Evolutionary conservation across 495 filamentous ascomycete genomes (phyloP), one percentile per base, ranked within the genome.

Genomic region (Parathielavia hyrcaniae): DNA sequence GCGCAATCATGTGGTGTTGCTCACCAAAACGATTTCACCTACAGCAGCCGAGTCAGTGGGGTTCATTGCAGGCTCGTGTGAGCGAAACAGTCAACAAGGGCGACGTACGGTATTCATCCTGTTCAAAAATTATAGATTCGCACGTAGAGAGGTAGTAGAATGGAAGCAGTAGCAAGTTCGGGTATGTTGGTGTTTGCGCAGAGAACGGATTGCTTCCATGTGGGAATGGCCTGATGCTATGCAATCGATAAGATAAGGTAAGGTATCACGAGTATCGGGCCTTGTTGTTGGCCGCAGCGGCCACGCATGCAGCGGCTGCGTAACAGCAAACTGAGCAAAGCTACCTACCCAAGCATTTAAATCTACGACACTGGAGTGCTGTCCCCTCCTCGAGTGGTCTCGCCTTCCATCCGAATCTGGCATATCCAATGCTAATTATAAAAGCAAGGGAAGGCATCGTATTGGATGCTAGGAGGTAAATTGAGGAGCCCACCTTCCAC

Each of bases 1-100:
- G 35, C 58, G 38, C 38, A 55, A 44, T 8, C 40, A 7, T 16
- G 44, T 48, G n/a, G 34, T 56, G 19, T 30, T 50, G 43, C 71
- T 50, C 75, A 85, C 82, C 81, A 85, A 69, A 85, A 85, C 38
- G 82, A 84, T 71, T 77, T 82, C 51, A 79, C 73, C 81, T 85
- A 59, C 26, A 19, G n/a, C 10, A 20, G 16, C 7, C 23, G 19
- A 39, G 50, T 54, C 20, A 46, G 49, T 30, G 12, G 12, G 12
- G 32, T 30, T 36, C 36, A 20, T 48, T 40, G 17, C 30, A 39
- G 20, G 46, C 17, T 11, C 40, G 19, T 19, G 0, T 36, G 5
- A 20, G 40, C 10, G 22, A 14, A 16, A 57, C 11, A 20, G 30
- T 14, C 7, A 23, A 23, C 17, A 10, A 34, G 19, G 23, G 13